Conservation (phyloP, 352 stramenopile species). For the Aphanomyces invadans region DNA sequence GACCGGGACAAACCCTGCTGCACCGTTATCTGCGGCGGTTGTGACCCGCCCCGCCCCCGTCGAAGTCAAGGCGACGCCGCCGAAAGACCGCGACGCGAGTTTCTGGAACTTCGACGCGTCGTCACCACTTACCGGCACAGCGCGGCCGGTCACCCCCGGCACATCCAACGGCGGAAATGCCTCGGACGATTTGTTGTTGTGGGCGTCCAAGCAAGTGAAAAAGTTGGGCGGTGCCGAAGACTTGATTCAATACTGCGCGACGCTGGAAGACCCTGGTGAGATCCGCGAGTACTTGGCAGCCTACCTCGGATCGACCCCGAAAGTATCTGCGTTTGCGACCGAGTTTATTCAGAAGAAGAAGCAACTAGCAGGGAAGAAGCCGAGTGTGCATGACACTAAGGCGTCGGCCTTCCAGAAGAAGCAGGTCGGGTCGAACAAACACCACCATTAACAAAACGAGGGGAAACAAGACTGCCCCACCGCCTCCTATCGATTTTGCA, state of each 20-base stretch:
- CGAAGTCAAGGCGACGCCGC: conserved; percentile 26
- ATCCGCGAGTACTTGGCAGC: conserved; percentile 94
- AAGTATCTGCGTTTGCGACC: conserved; percentile 95
- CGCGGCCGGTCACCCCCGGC: conserved; percentile 21
- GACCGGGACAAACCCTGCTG: conserved; percentile 47
- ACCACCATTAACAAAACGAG: not conserved
- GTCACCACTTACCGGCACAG: conserved; percentile 30
- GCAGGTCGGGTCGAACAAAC: too few species aligned
- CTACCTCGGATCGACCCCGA: conserved; percentile 92
- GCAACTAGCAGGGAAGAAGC: conserved; percentile 37
- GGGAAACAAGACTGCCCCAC: too few species aligned
- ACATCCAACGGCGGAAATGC: conserved; percentile 15
- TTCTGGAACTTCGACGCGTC: conserved; percentile 80
- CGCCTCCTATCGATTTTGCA: conserved; percentile 73
- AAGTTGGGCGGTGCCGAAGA: conserved; percentile 63
- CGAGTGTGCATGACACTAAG: not conserved
- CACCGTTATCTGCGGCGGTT: conserved; percentile 21
- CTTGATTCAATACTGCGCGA: conserved; percentile 91
- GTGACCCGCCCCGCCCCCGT: conserved; percentile 4
- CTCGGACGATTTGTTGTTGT: conserved; percentile 70
- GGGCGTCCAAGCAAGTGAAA: conserved; percentile 73
- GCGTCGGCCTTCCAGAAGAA: conserved; percentile 12
- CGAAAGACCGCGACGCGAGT: conserved; percentile 54
- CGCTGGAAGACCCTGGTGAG: conserved; percentile 89
- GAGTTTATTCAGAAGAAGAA: conserved; percentile 95